phyloP scores from a whole-genome alignment of 225 moss, liverwort and hornwort genomes.

The Straminergon stramineum region DNA sequence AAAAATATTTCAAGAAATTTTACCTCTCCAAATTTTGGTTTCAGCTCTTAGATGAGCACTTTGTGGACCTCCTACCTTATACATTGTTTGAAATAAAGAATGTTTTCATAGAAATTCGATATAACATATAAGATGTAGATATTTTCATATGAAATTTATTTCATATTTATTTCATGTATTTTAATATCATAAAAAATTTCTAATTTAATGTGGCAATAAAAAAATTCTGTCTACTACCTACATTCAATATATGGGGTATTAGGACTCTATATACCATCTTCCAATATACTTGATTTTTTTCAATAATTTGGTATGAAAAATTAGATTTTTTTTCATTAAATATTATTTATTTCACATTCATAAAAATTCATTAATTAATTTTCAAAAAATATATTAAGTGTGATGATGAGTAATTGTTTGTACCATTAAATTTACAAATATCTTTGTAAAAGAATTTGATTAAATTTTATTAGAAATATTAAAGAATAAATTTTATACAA shows the following conservation, averaged over 20 bases:
- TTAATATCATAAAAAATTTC: rapidly evolving
- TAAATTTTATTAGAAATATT: background rate
- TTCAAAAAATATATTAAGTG: too few relatives aligned
- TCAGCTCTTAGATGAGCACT: background rate
- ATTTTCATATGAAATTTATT: background rate
- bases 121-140: too few relatives aligned
- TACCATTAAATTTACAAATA: background rate
- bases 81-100: background rate
- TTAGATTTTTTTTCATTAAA: background rate
- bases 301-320: background rate
- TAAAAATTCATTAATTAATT: too few relatives aligned
- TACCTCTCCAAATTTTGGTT: rapidly evolving
- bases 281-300: background rate
- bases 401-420: background rate
- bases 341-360: background rate
- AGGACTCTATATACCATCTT: background rate
- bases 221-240: background rate
- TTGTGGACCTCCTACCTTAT: too few relatives aligned
- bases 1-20: background rate
- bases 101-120: background rate
- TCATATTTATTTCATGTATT: too few relatives aligned
- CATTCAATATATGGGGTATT: background rate
- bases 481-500: background rate
- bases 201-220: too few relatives aligned
- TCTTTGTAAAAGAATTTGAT: background rate